Conservation (phyloP, 2,329 filamentous ascomycete genomes). For the Aspergillus niger region DNA sequence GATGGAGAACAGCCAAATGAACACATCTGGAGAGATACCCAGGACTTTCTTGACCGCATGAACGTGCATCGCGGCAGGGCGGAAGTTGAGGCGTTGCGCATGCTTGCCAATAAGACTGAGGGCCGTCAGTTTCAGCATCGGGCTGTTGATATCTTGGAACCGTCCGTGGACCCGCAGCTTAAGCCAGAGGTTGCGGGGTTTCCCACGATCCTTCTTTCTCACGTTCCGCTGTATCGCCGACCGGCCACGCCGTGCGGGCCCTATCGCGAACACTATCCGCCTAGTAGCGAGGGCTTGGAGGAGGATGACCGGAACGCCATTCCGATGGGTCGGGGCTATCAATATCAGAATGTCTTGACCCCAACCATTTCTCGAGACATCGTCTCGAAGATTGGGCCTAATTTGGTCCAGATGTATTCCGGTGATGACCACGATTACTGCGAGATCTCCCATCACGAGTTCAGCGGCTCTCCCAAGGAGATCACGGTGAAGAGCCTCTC, state of each 20-base stretch:
- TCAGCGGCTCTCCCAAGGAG: constrained; percentile 66
- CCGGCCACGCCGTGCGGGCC: constrained; percentile 86
- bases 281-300: constrained; percentile 59
- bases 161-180: constrained; percentile 29
- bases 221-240: constrained; percentile 84
- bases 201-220: constrained; percentile 84
- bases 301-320: constrained; percentile 76
- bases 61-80: constrained; percentile 66
- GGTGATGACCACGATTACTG: constrained; percentile 99
- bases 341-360: constrained; percentile 93
- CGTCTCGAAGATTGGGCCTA: constrained; percentile 70
- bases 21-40: constrained; percentile 71
- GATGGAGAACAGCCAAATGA: constrained; percentile 55
- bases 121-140: constrained; percentile 60
- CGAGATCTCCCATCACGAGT: constrained; percentile 75
- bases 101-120: constrained; percentile 62
- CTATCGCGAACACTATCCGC: constrained; percentile 79
- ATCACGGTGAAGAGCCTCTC: constrained; percentile 95
- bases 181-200: constrained; percentile 57
- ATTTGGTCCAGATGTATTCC: constrained; percentile 83
- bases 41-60: constrained; percentile 73
- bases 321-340: constrained; percentile 75
- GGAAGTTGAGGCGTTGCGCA: constrained; percentile 67
- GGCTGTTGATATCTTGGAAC: constrained; percentile 60
- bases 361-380: constrained; percentile 74